A percentile compares a stretch with the other conserved stretches of the same genome.
Conservation (phyloP, 257 asterid genomes). For the Ilex aquifolium region DNA sequence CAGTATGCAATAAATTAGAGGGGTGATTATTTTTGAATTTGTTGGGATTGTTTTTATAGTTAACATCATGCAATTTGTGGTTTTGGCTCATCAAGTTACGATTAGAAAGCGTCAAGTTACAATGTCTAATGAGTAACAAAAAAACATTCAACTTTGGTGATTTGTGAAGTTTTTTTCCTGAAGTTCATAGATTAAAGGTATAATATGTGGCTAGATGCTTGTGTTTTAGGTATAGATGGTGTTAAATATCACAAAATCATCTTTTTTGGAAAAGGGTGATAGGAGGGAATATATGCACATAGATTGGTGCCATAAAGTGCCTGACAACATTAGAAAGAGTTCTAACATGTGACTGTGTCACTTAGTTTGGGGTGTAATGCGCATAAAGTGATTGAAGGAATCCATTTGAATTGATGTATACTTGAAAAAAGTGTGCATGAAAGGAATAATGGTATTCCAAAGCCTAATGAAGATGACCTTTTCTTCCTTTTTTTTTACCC, state of each 20-base stretch:
- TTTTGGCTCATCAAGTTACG: too few relatives aligned
- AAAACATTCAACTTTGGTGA: conserved; percentile 23
- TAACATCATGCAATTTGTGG: conserved; percentile 25
- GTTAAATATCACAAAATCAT: too few relatives aligned
- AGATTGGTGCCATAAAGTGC: too few relatives aligned
- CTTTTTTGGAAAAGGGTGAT: too few relatives aligned
- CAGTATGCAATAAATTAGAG: conserved; percentile 2
- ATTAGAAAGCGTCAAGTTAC: too few relatives aligned
- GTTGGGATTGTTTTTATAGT: conserved; percentile 10
- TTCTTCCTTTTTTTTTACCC: background rate
- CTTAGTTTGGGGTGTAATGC: too few relatives aligned
- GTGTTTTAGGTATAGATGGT: too few relatives aligned
- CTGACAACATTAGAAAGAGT: conserved; percentile 18
- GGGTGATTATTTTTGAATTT: background rate
- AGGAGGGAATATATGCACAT: too few relatives aligned
- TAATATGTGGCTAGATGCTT: conserved; percentile 37
- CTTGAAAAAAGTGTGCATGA: too few relatives aligned
- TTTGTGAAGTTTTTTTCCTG: conserved; percentile 5
- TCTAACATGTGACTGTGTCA: too few relatives aligned
- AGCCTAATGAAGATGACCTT: conserved; percentile 6
- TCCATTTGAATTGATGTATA: too few relatives aligned
- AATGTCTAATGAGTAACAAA: conserved; percentile 19
- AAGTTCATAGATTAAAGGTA: conserved; percentile 12
- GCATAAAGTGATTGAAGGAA: too few relatives aligned
- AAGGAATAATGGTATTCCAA: background rate